Evolutionary conservation across 306 rosid genomes (phyloP).

Genomic region (Adenanthera pavonina): DNA sequence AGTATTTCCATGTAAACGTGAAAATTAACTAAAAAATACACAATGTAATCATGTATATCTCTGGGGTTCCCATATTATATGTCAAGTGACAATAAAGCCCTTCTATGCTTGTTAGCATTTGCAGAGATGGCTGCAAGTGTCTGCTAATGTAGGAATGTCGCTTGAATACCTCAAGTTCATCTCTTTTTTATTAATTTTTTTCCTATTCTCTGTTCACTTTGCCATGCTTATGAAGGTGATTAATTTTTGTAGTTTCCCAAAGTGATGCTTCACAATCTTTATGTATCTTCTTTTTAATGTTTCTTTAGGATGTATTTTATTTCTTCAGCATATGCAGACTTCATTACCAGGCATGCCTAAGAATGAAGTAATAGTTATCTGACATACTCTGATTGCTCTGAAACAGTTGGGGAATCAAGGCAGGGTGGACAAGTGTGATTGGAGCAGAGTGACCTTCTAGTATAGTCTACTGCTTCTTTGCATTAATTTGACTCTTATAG

Average conservation of each 20-base stretch:
- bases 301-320: not conserved
- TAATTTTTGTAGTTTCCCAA: no score
- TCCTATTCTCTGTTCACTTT: not conserved
- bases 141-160: not conserved
- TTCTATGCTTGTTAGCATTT: not conserved
- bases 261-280: not conserved
- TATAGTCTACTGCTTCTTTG: not conserved
- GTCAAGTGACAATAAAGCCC: not conserved
- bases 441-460: not conserved
- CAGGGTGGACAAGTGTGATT: no score
- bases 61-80: no score
- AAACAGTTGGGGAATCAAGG: no score
- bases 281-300: not conserved
- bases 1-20: no score
- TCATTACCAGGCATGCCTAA: not conserved
- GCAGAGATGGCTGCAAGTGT: not conserved
- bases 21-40: no score
- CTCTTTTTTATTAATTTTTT: no score
- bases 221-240: not conserved
- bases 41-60: no score
- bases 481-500: not conserved
- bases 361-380: not conserved
- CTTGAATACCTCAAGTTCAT: not conserved
- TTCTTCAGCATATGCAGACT: not conserved
- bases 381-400: not conserved